Conservation (phyloP, 2,329 filamentous ascomycete genomes). For the Ceratocystis eucalypticola region DNA sequence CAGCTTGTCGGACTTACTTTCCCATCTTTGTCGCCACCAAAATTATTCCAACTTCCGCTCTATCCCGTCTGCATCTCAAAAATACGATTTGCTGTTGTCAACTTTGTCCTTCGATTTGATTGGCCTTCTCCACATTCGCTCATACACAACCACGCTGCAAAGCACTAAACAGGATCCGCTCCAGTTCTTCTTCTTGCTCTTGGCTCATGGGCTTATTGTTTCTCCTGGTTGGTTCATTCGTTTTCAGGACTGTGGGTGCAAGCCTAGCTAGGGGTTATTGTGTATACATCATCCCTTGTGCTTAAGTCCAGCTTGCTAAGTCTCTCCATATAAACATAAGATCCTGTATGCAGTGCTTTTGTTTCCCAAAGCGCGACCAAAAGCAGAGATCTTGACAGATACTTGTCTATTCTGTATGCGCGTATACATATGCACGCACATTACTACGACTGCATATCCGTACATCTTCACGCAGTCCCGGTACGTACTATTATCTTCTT, state of each 20-base stretch:
- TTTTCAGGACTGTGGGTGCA: neutral
- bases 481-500: neutral
- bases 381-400: neutral
- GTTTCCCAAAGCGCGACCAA: neutral
- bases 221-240: slow-evolving; percentile 2
- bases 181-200: neutral
- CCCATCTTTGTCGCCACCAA: neutral
- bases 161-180: neutral
- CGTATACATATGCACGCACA: neutral
- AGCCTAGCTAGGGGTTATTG: neutral
- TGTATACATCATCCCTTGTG: neutral
- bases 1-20: neutral
- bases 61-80: neutral
- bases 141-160: neutral
- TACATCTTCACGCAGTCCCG: neutral
- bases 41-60: neutral
- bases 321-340: neutral
- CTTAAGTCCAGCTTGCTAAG: neutral
- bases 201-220: slow-evolving; percentile 1
- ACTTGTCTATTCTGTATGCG: neutral
- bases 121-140: neutral
- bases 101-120: neutral
- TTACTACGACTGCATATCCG: neutral
- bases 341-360: neutral
- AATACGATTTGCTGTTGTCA: neutral